phyloP scores from a whole-genome alignment of 1,139 yeast species.

The Arxiozyma bovina region DNA sequence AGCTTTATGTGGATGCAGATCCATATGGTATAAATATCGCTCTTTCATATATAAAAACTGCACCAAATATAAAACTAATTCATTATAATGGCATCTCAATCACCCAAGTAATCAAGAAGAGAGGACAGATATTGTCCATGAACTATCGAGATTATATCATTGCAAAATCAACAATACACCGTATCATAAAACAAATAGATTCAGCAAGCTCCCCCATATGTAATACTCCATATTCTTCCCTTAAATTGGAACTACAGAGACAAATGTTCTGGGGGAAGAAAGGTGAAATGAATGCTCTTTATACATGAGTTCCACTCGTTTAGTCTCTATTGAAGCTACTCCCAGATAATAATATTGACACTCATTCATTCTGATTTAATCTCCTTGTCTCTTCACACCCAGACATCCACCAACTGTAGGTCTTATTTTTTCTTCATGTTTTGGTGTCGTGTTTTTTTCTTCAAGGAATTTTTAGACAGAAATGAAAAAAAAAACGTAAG shows the following conservation, averaged over 20 bases:
- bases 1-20: constrained; percentile 30
- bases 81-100: constrained; percentile 17
- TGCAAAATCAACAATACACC: constrained; percentile 3
- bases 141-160: constrained; percentile 8
- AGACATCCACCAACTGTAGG: neutral
- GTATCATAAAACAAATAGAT: neutral
- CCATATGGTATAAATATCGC: constrained; percentile 32
- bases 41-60: constrained; percentile 14
- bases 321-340: neutral
- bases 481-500: too few relatives aligned
- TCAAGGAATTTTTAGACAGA: neutral
- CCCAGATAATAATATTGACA: neutral
- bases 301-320: neutral
- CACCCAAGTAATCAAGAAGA: constrained; percentile 12
- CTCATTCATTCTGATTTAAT: neutral
- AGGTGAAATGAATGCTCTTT: constrained; percentile 30
- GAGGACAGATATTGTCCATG: constrained; percentile 12
- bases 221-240: neutral
- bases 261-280: constrained; percentile 29
- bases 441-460: neutral
- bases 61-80: neutral
- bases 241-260: constrained; percentile 25
- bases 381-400: neutral
- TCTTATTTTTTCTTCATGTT: too few relatives aligned
- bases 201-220: neutral